Evolutionary conservation across 257 asterid species (phyloP), one percentile per base, ranked within the genome.

Genomic region (Gentiana macrophylla): DNA sequence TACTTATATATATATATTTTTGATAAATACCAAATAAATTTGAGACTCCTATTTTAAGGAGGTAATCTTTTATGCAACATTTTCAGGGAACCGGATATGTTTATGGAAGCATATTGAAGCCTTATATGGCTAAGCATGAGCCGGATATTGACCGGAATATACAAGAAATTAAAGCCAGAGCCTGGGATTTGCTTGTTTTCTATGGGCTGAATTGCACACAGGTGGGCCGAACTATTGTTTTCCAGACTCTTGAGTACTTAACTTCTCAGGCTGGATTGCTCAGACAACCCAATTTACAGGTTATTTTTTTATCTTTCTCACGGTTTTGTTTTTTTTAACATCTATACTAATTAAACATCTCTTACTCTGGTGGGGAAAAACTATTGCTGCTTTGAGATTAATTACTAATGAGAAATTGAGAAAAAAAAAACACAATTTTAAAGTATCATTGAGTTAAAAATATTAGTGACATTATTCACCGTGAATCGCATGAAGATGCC

Each of bases 141-240:
- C 56, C 70, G 4, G 82, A 79, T 4, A 88, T 92, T 8, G 99
- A 92, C 49, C 62, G 71, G 56, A 80, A 86, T 35, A 63, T 92
- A 32, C 58, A 70, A 0, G 94, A 81, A 34, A 77, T 87, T 12
- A 75, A 84, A 68, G 84, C 66, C 24, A 78, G 83, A 56, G 92
- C 88, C 7, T 84, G 94, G 94, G 82, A 81, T 56, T 69, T 91
- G 55, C 92, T 86, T 13, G 72, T 91, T 8, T 91, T 79, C 52
- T 83, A 82, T 34, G 81, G 87, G 86, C 76, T 78, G 3, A 87
- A 91, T 64, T 83, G 86, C 81, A 82, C 98, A 0, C 82, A 84
- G 53, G 72, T 84, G 49, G 88, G 95, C 0, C 87, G 87, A 49
- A 61, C 82, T 0, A 76, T 75, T 58, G 72, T 92, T 61, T 79